Evolutionary conservation across 106 monocot genomes (phyloP).

Genomic region (Chionographis japonica): DNA sequence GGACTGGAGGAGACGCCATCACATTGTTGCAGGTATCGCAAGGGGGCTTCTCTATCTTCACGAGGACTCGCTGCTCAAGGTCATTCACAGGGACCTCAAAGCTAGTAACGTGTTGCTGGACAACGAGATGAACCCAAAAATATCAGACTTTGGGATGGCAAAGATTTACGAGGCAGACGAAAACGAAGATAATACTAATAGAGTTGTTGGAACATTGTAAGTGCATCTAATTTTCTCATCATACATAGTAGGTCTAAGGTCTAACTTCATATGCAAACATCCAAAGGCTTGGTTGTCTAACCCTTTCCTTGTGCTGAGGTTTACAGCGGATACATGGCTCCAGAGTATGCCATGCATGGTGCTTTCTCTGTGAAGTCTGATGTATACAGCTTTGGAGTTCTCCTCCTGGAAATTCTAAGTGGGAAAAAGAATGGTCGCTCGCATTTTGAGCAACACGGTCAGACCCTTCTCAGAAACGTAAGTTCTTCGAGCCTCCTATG

Average conservation of each 20-base stretch:
- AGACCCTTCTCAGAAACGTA: slow-evolving; percentile 41
- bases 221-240: background rate
- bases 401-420: slow-evolving; percentile 53
- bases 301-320: background rate
- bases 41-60: slow-evolving; percentile 46
- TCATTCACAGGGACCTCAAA: slow-evolving; percentile 1
- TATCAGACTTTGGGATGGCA: slow-evolving; percentile 52
- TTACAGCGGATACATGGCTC: slow-evolving; percentile 62
- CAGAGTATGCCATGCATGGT: slow-evolving; percentile 31
- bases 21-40: slow-evolving; percentile 38
- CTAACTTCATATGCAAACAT: no score
- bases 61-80: slow-evolving; percentile 36
- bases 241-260: no score
- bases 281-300: no score
- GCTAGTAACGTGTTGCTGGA: slow-evolving; percentile 15
- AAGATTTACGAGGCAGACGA: slow-evolving; percentile 1
- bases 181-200: slow-evolving; percentile 19
- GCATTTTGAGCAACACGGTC: slow-evolving; percentile 24
- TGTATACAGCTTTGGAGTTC: slow-evolving; percentile 55
- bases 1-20: slow-evolving; percentile 44
- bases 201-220: slow-evolving; percentile 42
- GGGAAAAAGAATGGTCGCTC: slow-evolving; percentile 39
- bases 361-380: no score
- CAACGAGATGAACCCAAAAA: slow-evolving; percentile 43
- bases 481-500: background rate